phyloP scores from a whole-genome alignment of 805 yeast species.

The Ogataea populi-albae region DNA sequence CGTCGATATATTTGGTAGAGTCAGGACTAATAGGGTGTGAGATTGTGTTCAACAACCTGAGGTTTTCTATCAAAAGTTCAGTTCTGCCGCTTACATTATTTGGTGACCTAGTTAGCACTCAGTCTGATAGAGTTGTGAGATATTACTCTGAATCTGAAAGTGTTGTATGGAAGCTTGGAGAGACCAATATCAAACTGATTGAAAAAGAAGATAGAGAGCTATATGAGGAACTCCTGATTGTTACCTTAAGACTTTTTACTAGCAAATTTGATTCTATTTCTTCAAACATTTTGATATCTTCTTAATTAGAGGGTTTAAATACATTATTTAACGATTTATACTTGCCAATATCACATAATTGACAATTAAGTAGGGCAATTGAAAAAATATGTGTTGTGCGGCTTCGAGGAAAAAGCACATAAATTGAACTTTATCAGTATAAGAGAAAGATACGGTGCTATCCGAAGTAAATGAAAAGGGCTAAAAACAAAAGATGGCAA shows the following conservation, averaged over 20 bases:
- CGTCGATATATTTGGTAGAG: slow-evolving; percentile 54
- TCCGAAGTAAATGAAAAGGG: too few relatives aligned
- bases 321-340: too few relatives aligned
- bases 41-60: slow-evolving; percentile 38
- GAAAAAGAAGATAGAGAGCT: slow-evolving; percentile 48
- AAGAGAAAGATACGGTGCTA: too few relatives aligned
- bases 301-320: too few relatives aligned
- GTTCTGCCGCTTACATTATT: slow-evolving; percentile 73
- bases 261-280: slow-evolving; percentile 74
- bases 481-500: neutral
- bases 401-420: too few relatives aligned
- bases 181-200: slow-evolving; percentile 43
- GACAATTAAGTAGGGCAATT: too few relatives aligned
- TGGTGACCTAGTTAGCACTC: slow-evolving; percentile 52
- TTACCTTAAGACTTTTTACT: slow-evolving; percentile 60
- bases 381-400: too few relatives aligned
- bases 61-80: slow-evolving; percentile 27
- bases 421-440: too few relatives aligned
- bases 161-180: slow-evolving; percentile 65
- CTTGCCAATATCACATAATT: too few relatives aligned
- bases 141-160: slow-evolving; percentile 46
- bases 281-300: slow-evolving; percentile 63
- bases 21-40: slow-evolving; percentile 51
- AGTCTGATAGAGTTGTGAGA: slow-evolving; percentile 39
- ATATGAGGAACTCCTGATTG: slow-evolving; percentile 60